Conservation (phyloP, 73 alveolate species). For the Tetrahymena malaccensis region DNA sequence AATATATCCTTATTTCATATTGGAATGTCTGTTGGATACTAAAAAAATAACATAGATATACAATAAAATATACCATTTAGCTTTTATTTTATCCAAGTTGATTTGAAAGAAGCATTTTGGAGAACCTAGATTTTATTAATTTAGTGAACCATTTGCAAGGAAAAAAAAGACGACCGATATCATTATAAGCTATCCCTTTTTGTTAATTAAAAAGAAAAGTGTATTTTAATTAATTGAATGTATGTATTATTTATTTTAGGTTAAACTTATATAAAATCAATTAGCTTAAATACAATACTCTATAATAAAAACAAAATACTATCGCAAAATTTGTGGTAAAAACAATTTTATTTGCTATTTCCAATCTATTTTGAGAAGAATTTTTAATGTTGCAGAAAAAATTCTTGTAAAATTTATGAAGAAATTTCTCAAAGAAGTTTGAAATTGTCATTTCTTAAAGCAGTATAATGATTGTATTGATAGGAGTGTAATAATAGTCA, state of each 20-base stretch:
- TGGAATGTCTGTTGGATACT: neutral
- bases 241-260: neutral
- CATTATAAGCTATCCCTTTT: neutral
- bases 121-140: neutral
- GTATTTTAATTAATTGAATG: neutral
- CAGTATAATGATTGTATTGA: neutral
- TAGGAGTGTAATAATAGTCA: neutral
- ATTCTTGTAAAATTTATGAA: neutral
- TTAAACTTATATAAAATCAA: neutral
- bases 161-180: neutral
- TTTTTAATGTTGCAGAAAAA: too few species aligned
- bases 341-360: neutral
- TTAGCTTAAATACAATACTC: neutral
- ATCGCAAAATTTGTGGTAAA: too few species aligned
- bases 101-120: neutral
- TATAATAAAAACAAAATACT: neutral
- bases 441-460: neutral
- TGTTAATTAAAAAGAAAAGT: neutral
- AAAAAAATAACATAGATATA: neutral
- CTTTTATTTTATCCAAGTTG: neutral
- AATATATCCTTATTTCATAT: neutral
- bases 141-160: neutral
- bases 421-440: neutral
- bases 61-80: neutral
- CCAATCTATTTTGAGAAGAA: neutral